phyloP scores from a whole-genome alignment of 495 filamentous ascomycete species.

The Xylaria palmicola region DNA sequence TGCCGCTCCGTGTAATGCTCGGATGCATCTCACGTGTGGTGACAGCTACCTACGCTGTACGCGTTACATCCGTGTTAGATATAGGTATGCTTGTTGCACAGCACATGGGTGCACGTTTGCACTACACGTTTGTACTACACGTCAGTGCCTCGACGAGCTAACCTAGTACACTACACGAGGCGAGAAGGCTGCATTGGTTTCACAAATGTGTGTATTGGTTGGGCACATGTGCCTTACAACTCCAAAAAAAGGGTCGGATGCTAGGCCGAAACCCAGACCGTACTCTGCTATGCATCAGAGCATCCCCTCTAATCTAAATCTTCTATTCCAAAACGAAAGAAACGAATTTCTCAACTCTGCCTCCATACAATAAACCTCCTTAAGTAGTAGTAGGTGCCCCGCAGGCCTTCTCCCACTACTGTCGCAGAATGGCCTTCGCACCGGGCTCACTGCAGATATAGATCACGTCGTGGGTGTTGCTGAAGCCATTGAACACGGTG shows the following conservation, averaged over 20 bases:
- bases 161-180: too few relatives aligned
- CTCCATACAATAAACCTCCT: not conserved
- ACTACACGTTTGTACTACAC: too few relatives aligned
- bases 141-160: too few relatives aligned
- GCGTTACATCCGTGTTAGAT: not conserved
- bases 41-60: not conserved
- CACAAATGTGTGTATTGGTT: not conserved
- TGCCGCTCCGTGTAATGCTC: not conserved
- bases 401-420: slow-evolving; percentile 15
- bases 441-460: slow-evolving; percentile 93
- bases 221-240: not conserved
- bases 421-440: slow-evolving; percentile 68
- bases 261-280: not conserved
- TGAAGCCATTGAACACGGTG: slow-evolving; percentile 98
- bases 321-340: not conserved
- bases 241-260: not conserved
- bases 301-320: slow-evolving; percentile 13
- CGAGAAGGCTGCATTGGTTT: too few relatives aligned
- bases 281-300: not conserved
- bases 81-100: too few relatives aligned
- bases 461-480: slow-evolving; percentile 84
- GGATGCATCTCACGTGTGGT: not conserved
- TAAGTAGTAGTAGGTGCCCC: not conserved
- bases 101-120: too few relatives aligned
- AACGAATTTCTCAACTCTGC: not conserved